These are phyloP conservation scores for Chalciporus sp. DNA, from an alignment of 1,284 basidiomycete species.

Conservation along the genomic window DNA sequence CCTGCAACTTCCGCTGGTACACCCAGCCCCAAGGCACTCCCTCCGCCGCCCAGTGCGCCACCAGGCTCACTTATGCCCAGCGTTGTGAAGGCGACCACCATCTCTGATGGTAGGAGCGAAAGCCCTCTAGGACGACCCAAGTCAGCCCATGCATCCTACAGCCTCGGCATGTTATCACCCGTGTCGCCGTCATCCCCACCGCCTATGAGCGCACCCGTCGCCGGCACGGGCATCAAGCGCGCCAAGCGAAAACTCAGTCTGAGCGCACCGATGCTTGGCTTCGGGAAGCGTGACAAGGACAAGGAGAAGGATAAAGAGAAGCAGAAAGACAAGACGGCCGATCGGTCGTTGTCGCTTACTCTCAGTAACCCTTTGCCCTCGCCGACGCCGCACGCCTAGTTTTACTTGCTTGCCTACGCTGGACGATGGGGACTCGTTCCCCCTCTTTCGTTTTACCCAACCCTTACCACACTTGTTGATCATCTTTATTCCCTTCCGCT, in stretches of 20 bases:
- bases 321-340: constrained; percentile 19
- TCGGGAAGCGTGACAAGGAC: constrained; percentile 53
- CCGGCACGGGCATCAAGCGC: constrained; percentile 37
- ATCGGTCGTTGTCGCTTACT: not conserved
- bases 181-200: constrained; percentile 24
- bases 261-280: constrained; percentile 59
- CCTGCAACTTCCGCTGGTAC: constrained; percentile 29
- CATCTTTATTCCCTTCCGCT: constrained; percentile 19
- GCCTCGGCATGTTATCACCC: constrained; percentile 8
- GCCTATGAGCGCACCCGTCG: constrained; percentile 24
- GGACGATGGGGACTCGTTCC: not conserved
- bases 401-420: not conserved
- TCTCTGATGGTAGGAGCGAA: not conserved
- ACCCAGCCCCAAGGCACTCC: not conserved
- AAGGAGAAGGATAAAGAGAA: constrained; percentile 27
- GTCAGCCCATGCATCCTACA: constrained; percentile 29
- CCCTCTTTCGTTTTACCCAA: not conserved
- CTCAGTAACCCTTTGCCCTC: not conserved
- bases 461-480: constrained; percentile 6
- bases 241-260: constrained; percentile 71
- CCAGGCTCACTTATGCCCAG: constrained; percentile 3
- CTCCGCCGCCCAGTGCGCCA: not conserved
- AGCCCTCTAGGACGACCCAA: constrained; percentile 23
- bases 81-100: not conserved
- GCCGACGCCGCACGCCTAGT: not conserved